Evolutionary conservation across 768 basidiomycete species (phyloP), one percentile per base, ranked within the genome.

Genomic region (Mycena pura): DNA sequence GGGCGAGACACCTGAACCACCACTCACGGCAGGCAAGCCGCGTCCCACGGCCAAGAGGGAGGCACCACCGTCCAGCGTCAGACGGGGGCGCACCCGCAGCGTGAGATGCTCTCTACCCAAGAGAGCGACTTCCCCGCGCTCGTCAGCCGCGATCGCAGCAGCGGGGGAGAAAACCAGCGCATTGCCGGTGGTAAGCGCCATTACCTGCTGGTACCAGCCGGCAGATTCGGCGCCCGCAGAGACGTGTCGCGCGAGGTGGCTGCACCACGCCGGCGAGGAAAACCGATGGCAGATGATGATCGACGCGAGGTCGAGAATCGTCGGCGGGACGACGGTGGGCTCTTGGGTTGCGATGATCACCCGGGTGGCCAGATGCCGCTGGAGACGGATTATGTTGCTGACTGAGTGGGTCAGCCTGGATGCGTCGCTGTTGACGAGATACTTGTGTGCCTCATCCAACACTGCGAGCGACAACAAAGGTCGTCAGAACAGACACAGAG

Each of bases 391-490:
- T 4, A 84, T 71, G 6, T 80, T 77, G 38, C 79, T 66, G 29
- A 86, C 48, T 8, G 78, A 76, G 13, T 78, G 76, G 1, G 81
- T 83, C 3, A 86, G 73, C 0, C 82, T 81, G 0, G 77, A 67
- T 0, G 74, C 70, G 2, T 72, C 49, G 40, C 67, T 76, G 54
- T 72, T 72, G 0, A 76, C 65, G 0, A 85, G 74, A 51, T 86
- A 86, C 80, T 86, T 56, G 68, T 85, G 84, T 0, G 84, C 84
- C 44, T 86, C 84, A 38, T 85, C 84, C 1, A 86, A 77, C 0
- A 86, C 69, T 69, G 51, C 13, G 25, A 40, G 24, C 34, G 52
- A n/a, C n/a, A n/a, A n/a, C 36, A 44, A 38, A 25, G 41, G 34
- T 14, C 38, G 15, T 58, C 19, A 41, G 43, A 19, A 58, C 29